phyloP scores from a whole-genome alignment of 768 basidiomycete species.

The Tylopilus vinaceipallidus region DNA sequence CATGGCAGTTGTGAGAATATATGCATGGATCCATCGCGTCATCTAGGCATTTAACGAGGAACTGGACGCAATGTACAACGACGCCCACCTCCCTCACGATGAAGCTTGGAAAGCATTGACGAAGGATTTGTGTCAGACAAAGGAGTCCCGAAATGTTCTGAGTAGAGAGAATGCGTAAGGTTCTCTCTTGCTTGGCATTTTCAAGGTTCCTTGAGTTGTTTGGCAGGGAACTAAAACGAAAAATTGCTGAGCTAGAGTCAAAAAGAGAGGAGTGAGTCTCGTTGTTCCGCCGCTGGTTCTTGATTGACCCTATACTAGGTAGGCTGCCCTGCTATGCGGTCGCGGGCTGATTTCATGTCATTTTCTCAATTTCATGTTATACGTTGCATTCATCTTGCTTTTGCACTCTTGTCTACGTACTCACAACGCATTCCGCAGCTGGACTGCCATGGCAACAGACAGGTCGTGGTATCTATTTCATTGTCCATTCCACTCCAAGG shows the following conservation, averaged over 20 bases:
- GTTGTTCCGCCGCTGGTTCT: not conserved
- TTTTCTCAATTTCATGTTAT: constrained; percentile 21
- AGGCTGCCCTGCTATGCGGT: constrained; percentile 57
- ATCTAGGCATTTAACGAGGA: constrained; percentile 90
- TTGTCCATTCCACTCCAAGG: constrained; percentile 14
- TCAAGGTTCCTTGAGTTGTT: constrained; percentile 5
- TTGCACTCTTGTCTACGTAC: constrained; percentile 24
- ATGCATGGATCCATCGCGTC: constrained; percentile 1
- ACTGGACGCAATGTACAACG: constrained; percentile 87
- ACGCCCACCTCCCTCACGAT: constrained; percentile 74
- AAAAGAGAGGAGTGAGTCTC: constrained; percentile 75
- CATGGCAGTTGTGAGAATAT: not conserved
- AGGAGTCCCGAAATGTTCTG: constrained; percentile 71
- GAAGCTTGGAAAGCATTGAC: constrained; percentile 83
- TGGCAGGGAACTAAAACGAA: constrained; percentile 64
- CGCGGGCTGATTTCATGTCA: constrained; percentile 43
- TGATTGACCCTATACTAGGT: constrained; percentile 42
- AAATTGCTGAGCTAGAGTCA: constrained; percentile 65
- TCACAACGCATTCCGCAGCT: constrained; percentile 17
- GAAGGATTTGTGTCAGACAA: constrained; percentile 68
- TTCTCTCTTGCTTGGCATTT: not conserved
- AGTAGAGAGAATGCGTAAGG: constrained; percentile 80
- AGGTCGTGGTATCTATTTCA: constrained; percentile 13
- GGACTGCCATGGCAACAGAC: constrained; percentile 17
- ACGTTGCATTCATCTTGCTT: constrained; percentile 16